Evolutionary conservation across 768 basidiomycete genomes (phyloP).

Genomic region (Pisolithus sp.): DNA sequence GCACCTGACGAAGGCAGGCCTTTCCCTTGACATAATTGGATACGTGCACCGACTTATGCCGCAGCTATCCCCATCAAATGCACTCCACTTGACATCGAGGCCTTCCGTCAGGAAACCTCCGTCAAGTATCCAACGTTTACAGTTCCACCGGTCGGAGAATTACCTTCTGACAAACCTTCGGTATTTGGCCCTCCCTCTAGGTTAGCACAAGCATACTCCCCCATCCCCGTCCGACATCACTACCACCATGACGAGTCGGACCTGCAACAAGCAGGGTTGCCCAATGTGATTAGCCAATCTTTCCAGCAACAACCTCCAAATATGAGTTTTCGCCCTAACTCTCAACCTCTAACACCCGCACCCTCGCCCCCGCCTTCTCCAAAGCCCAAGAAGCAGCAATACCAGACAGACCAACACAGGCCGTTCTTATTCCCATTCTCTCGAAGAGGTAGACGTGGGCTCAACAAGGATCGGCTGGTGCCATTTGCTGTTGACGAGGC

Average conservation of each 20-base stretch:
- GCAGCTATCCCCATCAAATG: slow-evolving; percentile 74
- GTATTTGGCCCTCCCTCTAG: slow-evolving; percentile 44
- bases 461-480: slow-evolving; percentile 60
- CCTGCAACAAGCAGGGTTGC: slow-evolving; percentile 35
- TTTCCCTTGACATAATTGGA: not conserved
- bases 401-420: slow-evolving; percentile 90
- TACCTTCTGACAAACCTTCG: slow-evolving; percentile 21
- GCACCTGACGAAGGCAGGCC: slow-evolving; percentile 42
- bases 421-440: slow-evolving; percentile 97
- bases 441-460: slow-evolving; percentile 42
- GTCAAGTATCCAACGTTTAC: slow-evolving; percentile 96
- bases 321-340: slow-evolving; percentile 31
- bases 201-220: slow-evolving; percentile 85
- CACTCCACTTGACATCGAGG: slow-evolving; percentile 83
- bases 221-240: slow-evolving; percentile 90
- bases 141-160: slow-evolving; percentile 41
- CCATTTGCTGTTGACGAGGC: slow-evolving; percentile 97
- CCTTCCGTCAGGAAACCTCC: slow-evolving; percentile 84
- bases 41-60: slow-evolving; percentile 5
- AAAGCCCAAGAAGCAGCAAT: slow-evolving; percentile 97
- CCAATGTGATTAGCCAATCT: slow-evolving; percentile 27
- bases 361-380: slow-evolving; percentile 79
- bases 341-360: slow-evolving; percentile 82
- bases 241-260: slow-evolving; percentile 83
- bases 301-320: slow-evolving; percentile 30